Base-by-base conservation (phyloP, 768 basidiomycete species). In the Rhodotorula babjevae region DNA sequence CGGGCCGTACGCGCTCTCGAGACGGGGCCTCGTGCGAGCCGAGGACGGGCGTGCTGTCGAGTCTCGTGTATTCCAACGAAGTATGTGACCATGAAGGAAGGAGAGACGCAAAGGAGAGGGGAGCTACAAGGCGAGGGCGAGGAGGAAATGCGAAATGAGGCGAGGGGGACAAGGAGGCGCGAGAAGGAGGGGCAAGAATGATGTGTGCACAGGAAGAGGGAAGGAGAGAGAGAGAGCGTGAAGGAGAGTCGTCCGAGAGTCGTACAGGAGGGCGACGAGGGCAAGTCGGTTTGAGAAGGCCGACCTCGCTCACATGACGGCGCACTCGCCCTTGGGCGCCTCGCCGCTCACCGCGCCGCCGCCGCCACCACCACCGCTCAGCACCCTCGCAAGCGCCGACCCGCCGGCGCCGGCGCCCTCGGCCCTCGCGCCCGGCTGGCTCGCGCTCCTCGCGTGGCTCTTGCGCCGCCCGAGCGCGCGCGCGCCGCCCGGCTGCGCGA, bases 391-490 rank as follows among this genome's bases (percentile, higher is more conserved):
- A 8, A 55, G 21, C 23, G 49, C 23, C 23, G 49, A 21, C 49
- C 49, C 50, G 53, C 50, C 69, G 44, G 63, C 52, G 29, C 47
- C 46, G 40, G 18, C 21, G 49, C 31, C 50, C n/a, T 63, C 12
- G 29, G 25, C 18, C 2, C n/a, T 23, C 50, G 63, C 62, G 58
- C 63, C 56, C 21, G 70, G 70, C 66, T 71, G 70, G 16, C 31
- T 40, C 12, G 59, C 56, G 21, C 65, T 33, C 14, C 70, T 25
- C 21, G 46, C 27, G 49, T 71, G 65, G 29, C 65, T 66, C 61
- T 71, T 71, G 55, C 57, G 49, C 40, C 49, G 49, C 44, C 44
- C 64, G 33, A 65, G 64, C 55, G 55, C 61, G 50, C 69, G 57
- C 40, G 50, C 33, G 18, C 36, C 47, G 44, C 59, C 27, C 14